phyloP scores from a whole-genome alignment of 257 asterid species.

The Coffea eugenioides region DNA sequence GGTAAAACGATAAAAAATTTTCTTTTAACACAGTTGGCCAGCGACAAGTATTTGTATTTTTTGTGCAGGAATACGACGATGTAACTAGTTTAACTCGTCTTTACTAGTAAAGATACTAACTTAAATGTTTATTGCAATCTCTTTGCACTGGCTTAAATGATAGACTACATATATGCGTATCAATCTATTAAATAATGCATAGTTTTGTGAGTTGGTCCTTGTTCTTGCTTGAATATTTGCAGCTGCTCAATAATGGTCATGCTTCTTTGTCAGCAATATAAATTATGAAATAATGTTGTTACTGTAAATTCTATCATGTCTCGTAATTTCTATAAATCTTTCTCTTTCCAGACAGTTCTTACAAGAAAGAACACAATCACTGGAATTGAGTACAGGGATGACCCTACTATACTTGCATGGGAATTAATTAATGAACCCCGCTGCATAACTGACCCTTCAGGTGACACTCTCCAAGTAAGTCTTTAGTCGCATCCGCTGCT shows the following conservation, averaged over 20 bases:
- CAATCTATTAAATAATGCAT: background rate
- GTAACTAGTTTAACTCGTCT: background rate
- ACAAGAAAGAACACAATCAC: conserved; percentile 86
- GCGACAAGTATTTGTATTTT: background rate
- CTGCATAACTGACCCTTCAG: conserved; percentile 83
- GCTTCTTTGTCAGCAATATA: background rate
- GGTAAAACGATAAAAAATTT: background rate
- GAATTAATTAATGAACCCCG: conserved; percentile 98
- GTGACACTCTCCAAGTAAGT: conserved; percentile 93
- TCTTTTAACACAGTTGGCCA: background rate
- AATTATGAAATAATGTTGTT: background rate
- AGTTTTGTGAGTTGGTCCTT: background rate
- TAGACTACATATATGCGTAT: background rate
- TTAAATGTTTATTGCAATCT: background rate
- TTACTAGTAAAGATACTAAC: background rate
- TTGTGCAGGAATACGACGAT: background rate
- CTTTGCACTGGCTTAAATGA: background rate
- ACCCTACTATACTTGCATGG: conserved; percentile 95
- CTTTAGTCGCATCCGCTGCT: conserved; percentile 8
- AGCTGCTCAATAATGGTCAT: background rate
- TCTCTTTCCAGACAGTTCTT: conserved; percentile 67
- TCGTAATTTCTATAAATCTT: background rate
- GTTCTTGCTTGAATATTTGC: too few relatives aligned
- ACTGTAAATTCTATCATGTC: background rate
- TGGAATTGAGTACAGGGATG: conserved; percentile 80